A percentile compares a stretch with the other conserved stretches of the same genome.
phyloP scores from a whole-genome alignment of 495 filamentous ascomycete genomes.

The Xylaria venustula region DNA sequence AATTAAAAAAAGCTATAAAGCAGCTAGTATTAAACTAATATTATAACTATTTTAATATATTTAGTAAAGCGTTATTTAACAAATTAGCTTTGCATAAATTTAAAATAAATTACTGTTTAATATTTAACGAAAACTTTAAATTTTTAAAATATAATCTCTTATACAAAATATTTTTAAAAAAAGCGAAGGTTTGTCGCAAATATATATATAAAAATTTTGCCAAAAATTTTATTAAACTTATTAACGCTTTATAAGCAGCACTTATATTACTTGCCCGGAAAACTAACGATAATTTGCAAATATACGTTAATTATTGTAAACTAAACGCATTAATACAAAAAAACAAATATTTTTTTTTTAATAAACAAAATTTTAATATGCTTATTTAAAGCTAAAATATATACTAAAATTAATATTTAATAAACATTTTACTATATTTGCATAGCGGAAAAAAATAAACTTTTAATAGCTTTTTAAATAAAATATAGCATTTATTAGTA shows the following conservation, averaged over 20 bases:
- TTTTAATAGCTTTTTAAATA: too few relatives aligned
- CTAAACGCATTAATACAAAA: background rate
- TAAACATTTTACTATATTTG: too few relatives aligned
- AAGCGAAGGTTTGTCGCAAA: too few relatives aligned
- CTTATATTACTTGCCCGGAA: background rate
- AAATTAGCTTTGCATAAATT: background rate
- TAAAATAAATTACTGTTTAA: background rate
- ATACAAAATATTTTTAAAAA: slow-evolving; percentile 7
- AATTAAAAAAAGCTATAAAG: too few relatives aligned
- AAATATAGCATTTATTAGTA: background rate
- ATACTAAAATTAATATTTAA: too few relatives aligned
- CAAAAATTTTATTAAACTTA: too few relatives aligned
- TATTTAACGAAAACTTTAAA: background rate
- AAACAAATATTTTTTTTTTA: background rate
- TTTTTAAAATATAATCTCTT: background rate
- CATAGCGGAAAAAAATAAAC: too few relatives aligned
- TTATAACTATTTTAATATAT: background rate
- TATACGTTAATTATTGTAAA: background rate
- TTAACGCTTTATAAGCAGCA: background rate
- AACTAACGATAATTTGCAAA: background rate
- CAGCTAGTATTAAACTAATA: too few relatives aligned
- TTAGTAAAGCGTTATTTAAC: background rate
- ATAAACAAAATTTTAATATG: background rate
- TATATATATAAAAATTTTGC: background rate
- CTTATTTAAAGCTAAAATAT: too few relatives aligned